phyloP scores from a whole-genome alignment of 225 moss, liverwort and hornwort species.

The Marchantia paleacea region DNA sequence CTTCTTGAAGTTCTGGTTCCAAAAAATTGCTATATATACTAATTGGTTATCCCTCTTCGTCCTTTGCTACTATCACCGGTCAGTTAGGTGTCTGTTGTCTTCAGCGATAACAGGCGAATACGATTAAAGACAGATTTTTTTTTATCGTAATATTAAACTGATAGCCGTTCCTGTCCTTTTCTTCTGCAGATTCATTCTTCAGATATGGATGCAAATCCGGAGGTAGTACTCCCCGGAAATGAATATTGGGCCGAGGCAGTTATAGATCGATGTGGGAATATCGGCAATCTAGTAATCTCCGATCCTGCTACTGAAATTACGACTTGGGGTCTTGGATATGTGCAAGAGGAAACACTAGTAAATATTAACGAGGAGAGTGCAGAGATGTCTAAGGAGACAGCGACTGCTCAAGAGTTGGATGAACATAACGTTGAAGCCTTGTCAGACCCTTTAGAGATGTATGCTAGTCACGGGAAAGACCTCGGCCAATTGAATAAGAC shows the following conservation, averaged over 20 bases:
- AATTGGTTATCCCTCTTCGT: not conserved
- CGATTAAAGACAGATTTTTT: too few species aligned
- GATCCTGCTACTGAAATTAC: constrained; percentile 23
- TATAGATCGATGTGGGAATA: constrained; percentile 60
- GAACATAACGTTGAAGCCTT: constrained; percentile 3
- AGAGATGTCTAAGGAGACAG: constrained; percentile 34
- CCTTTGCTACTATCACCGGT: not conserved
- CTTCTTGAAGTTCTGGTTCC: too few species aligned
- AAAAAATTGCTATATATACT: too few species aligned
- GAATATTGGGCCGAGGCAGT: constrained; percentile 64
- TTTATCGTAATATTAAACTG: too few species aligned
- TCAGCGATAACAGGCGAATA: not conserved
- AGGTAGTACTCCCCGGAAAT: constrained; percentile 65
- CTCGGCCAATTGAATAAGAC: constrained; percentile 8
- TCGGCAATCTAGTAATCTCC: constrained; percentile 34
- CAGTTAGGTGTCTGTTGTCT: not conserved
- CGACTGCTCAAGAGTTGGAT: constrained; percentile 35
- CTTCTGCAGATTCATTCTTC: constrained; percentile 5
- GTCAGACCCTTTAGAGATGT: not conserved
- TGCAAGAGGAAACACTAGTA: constrained; percentile 35
- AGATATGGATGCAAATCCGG: constrained; percentile 26
- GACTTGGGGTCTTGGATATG: constrained; percentile 66
- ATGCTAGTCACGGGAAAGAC: not conserved
- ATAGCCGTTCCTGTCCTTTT: not conserved
- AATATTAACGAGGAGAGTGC: constrained; percentile 12